A percentile compares a stretch with the other conserved stretches of the same genome.
Conservation (phyloP, 129 eudicot genomes). For the Flaveria bidentis region DNA sequence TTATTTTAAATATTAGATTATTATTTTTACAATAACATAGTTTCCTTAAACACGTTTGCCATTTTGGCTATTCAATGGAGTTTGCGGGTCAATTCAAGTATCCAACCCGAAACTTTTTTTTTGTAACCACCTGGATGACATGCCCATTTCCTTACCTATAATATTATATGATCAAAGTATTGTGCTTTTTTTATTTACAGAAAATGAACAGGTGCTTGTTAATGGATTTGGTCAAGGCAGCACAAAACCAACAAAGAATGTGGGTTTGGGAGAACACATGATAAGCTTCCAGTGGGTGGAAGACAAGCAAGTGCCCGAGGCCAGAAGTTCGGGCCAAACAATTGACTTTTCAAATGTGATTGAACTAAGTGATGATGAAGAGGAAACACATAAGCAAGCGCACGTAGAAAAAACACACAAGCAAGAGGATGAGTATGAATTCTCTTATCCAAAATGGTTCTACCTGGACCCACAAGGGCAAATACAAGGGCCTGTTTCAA, state of each 20-base stretch:
- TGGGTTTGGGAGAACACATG: constrained; percentile 13
- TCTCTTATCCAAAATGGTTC: constrained; percentile 42
- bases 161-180: not conserved
- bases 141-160: too few species aligned
- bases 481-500: constrained; percentile 73
- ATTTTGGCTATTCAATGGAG: not conserved
- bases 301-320: constrained; percentile 11
- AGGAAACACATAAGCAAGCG: constrained; percentile 29
- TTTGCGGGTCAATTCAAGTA: not conserved
- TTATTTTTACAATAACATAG: too few species aligned
- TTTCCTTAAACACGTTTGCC: not conserved
- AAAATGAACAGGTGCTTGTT: constrained; percentile 4
- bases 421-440: constrained; percentile 24
- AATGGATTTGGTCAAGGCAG: constrained; percentile 9
- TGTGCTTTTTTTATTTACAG: constrained; percentile 12
- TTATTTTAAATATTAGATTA: not conserved
- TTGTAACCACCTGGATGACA: not conserved
- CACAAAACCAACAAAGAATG: constrained; percentile 20
- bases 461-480: constrained; percentile 63
- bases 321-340: constrained; percentile 14
- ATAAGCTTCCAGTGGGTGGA: constrained; percentile 21
- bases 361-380: constrained; percentile 70
- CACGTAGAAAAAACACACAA: constrained; percentile 32
- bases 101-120: not conserved
- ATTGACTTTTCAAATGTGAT: constrained; percentile 39